Evolutionary conservation across 129 eudicot genomes (phyloP), one percentile per base, ranked within the genome.

Genomic region (Mikania micrantha): DNA sequence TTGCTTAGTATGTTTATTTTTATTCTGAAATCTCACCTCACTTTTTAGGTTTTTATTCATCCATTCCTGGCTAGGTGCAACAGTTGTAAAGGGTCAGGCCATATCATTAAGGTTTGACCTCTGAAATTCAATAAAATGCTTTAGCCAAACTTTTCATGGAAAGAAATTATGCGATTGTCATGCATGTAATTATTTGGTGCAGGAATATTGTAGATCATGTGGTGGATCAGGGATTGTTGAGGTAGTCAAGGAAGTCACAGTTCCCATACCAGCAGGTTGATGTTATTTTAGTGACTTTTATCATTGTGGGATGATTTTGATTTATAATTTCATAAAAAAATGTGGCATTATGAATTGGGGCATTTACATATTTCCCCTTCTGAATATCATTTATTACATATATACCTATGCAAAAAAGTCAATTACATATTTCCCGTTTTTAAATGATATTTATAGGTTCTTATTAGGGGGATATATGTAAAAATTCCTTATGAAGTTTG

Each of bases 191-290:
- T 16, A 49, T 60, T 34, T 72, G 71, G 20, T 76, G 69, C 81
- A 92, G 98, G 87, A 82, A 41, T 74, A 73, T 53, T 92, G 98
- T 78, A 78, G 79, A 81, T 64, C 75, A 45, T 92, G 98, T 66
- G 71, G 71, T 58, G 96, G 96, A 69, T 74, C 93, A 38, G 98
- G 98, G 77, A 80, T 81, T 66, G 73, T 78, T 19, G 84, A 88
- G 80, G 96, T 82, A 50, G 88, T 88, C 65, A 92, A 86, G 83
- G 87, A 86, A 60, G 87, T 88, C 35, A 70, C 62, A 82, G 80
- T 88, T 73, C 81, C 84, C 35, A 77, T 92, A 76, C 98, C 98
- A 17, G 85, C 96, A 82, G 98, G 98, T 92, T 84, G 72, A 74
- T 83, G 44, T 64, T 47, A 15, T 63, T 16, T 47, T 56, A 56